These are phyloP conservation scores for Polygonum maritimum DNA, from an alignment of 148 eudicot species.

Conservation along the genomic window DNA sequence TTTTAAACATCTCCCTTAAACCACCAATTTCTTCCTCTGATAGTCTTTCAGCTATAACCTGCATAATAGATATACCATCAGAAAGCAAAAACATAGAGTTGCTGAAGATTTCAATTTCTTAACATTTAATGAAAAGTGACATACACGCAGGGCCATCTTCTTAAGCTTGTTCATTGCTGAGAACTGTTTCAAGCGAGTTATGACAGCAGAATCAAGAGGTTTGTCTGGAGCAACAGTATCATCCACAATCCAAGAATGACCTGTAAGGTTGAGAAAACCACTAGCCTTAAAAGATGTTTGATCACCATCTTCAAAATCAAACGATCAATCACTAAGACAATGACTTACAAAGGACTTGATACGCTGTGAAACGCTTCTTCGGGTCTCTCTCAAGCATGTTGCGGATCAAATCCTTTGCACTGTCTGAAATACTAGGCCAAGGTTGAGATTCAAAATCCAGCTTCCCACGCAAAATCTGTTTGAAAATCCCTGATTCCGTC, in stretches of 20 bases:
- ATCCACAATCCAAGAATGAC: conserved; percentile 80
- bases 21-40: conserved; percentile 43
- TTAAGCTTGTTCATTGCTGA: conserved; percentile 79
- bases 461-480: conserved; percentile 64
- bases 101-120: neutral
- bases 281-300: neutral
- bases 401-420: conserved; percentile 65
- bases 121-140: conserved; percentile 6
- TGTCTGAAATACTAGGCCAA: conserved; percentile 66
- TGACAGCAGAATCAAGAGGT: conserved; percentile 67
- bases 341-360: conserved; percentile 68
- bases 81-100: neutral
- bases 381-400: conserved; percentile 71
- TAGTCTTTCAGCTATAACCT: conserved; percentile 37
- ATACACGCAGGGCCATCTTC: conserved; percentile 75
- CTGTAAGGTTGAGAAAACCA: conserved; percentile 19
- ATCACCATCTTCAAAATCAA: neutral
- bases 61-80: neutral
- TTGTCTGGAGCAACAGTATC: conserved; percentile 70
- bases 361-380: conserved; percentile 47
- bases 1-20: conserved; percentile 28
- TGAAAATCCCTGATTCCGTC: conserved; percentile 74
- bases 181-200: conserved; percentile 67
- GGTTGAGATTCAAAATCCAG: conserved; percentile 66
- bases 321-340: conserved; percentile 7